Evolutionary conservation across 2,329 filamentous ascomycete species (phyloP).

Genomic region (Periconia macrospinosa): DNA sequence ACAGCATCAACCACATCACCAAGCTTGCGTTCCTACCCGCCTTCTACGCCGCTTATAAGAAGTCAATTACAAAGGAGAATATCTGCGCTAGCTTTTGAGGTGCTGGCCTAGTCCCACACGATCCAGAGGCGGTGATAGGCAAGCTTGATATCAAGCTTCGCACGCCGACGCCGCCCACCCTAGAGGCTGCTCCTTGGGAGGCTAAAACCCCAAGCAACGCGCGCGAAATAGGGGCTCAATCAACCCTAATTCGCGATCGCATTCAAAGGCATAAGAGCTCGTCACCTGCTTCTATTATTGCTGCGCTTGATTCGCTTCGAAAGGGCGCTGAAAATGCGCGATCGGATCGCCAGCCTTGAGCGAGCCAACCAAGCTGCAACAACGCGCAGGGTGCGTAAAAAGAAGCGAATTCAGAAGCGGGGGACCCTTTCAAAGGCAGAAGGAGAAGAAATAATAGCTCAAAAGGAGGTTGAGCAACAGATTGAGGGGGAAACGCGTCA

Average conservation of each 20-base stretch:
- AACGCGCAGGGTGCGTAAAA: too few relatives aligned
- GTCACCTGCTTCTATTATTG: neutral
- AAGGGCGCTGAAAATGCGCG: neutral
- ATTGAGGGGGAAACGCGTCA: too few relatives aligned
- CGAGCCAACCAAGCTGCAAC: neutral
- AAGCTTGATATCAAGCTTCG: conserved; percentile 24
- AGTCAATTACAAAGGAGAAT: conserved; percentile 16
- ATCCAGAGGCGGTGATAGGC: conserved; percentile 30
- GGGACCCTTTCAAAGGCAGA: too few relatives aligned
- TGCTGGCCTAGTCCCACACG: conserved; percentile 33
- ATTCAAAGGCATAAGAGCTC: conserved; percentile 5
- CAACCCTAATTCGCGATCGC: conserved; percentile 2
- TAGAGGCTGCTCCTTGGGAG: conserved; percentile 1
- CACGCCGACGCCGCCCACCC: neutral
- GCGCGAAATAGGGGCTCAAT: conserved; percentile 3
- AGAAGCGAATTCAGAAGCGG: too few relatives aligned
- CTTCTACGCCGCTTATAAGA: conserved; percentile 24
- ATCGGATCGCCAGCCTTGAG: conserved; percentile 1
- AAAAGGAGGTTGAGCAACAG: too few relatives aligned
- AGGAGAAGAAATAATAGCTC: too few relatives aligned
- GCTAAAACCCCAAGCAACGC: conserved; percentile 3
- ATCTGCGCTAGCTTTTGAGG: too few relatives aligned
- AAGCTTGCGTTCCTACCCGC: conserved; percentile 7
- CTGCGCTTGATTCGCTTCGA: neutral
- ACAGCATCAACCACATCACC: conserved; percentile 28